Evolutionary conservation across 2,329 filamentous ascomycete species (phyloP), one percentile per base, ranked within the genome.

Genomic region (Alternaria ventricosa): DNA sequence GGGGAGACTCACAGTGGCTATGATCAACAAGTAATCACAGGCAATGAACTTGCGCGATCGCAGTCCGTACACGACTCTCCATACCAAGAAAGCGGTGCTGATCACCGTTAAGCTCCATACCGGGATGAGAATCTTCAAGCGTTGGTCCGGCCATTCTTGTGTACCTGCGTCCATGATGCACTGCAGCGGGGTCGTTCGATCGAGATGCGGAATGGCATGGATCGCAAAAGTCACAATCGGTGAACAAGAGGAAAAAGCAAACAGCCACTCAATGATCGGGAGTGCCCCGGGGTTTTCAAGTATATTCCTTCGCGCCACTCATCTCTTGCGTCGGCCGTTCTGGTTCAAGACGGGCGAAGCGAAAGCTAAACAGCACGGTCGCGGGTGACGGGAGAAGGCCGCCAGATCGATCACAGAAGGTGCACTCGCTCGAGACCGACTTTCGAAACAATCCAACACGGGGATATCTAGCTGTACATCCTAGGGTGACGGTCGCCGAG

Each of bases 21-120:
- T 66, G 59, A 75, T 72, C 58, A 75, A 59, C 55, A 75, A n/a
- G 51, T 74, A 73, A 60, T 75, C 72, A 53, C 67, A 70, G 15
- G 62, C 20, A 65, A 75, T 66, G 54, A 75, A 73, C 36, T 60
- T 73, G 49, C 72, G 68, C 22, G 53, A 55, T 47, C 63, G 57
- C 56, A 71, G 27, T 1, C 72, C 70, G 57, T 75, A 75, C 6
- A 68, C 61, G 41, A 70, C 46, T 65, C 72, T 71, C 71, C 72
- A 74, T 43, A 68, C 20, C n/a, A 75, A 50, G 53, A 73, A 75
- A n/a, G 55, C 44, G 1, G 69, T 71, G 27, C 67, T 71, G 50
- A 74, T 63, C n/a, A 69, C 50, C 60, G 66, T 33, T 25, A 75
- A 57, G 15, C 58, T 66, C 66, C 66, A 72, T 20, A 53, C 45